Conservation (phyloP, 2,329 filamentous ascomycete genomes). For the Daldinia sp. region DNA sequence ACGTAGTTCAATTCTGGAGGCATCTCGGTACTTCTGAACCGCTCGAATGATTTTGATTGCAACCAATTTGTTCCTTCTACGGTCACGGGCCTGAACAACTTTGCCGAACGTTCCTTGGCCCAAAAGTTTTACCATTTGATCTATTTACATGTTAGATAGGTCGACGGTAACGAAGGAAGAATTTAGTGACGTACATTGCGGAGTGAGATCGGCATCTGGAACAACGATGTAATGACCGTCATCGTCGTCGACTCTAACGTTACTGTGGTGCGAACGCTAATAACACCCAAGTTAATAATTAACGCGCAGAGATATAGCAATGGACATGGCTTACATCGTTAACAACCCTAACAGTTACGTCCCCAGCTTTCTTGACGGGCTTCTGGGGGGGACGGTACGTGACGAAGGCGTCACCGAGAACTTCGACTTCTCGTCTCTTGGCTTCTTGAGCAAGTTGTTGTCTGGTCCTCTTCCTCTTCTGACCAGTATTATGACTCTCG, state of each 20-base stretch:
- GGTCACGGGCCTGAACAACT: conserved; percentile 91
- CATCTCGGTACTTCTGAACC: conserved; percentile 97
- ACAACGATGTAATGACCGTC: conserved; percentile 97
- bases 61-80: conserved; percentile 76
- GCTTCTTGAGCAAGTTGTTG: conserved; percentile 84
- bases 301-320: not conserved
- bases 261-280: conserved; percentile 53
- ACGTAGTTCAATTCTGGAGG: conserved; percentile 90
- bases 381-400: conserved; percentile 88
- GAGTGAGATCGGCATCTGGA: conserved; percentile 84
- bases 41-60: conserved; percentile 98
- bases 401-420: conserved; percentile 73
- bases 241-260: conserved; percentile 87
- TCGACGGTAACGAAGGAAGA: not conserved
- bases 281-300: conserved; percentile 23
- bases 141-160: conserved; percentile 56
- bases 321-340: conserved; percentile 64
- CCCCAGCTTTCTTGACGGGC: conserved; percentile 88
- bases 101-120: conserved; percentile 99
- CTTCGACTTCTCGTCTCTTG: conserved; percentile 78
- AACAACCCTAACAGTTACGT: conserved; percentile 71
- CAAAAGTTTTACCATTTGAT: conserved; percentile 86
- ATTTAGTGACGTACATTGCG: conserved; percentile 75
- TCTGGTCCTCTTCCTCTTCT: conserved; percentile 86
- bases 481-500: conserved; percentile 72